Evolutionary conservation across 441 rosid genomes (phyloP).

Genomic region (Brassica balearica): DNA sequence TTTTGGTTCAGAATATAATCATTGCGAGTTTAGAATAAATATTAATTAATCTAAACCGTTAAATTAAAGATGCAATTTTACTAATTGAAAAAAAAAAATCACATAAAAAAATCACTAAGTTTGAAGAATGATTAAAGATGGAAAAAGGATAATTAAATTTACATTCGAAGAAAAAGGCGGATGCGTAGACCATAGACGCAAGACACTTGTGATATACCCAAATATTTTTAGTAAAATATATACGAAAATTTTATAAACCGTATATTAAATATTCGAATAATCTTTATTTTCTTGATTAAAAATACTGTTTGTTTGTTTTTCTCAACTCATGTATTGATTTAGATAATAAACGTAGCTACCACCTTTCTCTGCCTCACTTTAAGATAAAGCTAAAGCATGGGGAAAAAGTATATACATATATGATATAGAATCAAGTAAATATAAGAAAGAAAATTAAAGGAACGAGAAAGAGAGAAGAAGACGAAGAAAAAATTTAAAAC

Average conservation of each 20-base stretch:
- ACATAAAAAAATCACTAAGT: neutral
- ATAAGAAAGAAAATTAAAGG: constrained; percentile 42
- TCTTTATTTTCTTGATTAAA: constrained; percentile 13
- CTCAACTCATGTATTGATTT: constrained; percentile 40
- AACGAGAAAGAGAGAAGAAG: constrained; percentile 47
- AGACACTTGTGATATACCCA: constrained; percentile 35
- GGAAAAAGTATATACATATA: constrained; percentile 53
- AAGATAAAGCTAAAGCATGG: constrained; percentile 91
- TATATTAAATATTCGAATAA: constrained; percentile 44
- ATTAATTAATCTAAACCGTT: constrained; percentile 23
- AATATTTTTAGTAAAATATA: constrained; percentile 21
- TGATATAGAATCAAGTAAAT: constrained; percentile 40
- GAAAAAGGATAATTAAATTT: constrained; percentile 27
- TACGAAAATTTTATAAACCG: constrained; percentile 40
- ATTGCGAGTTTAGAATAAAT: constrained; percentile 8
- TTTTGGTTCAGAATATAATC: constrained; percentile 25
- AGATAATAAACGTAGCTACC: constrained; percentile 58
- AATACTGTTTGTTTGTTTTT: constrained; percentile 32
- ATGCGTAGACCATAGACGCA: constrained; percentile 40
- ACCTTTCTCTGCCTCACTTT: constrained; percentile 85
- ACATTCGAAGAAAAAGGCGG: constrained; percentile 16
- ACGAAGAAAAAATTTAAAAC: constrained; percentile 35
- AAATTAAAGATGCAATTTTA: constrained; percentile 17
- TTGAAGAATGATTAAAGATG: constrained; percentile 10
- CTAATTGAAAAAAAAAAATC: neutral